Evolutionary conservation across 176 grass and related monocot genomes (phyloP).

Genomic region (Paspalum vaginatum): DNA sequence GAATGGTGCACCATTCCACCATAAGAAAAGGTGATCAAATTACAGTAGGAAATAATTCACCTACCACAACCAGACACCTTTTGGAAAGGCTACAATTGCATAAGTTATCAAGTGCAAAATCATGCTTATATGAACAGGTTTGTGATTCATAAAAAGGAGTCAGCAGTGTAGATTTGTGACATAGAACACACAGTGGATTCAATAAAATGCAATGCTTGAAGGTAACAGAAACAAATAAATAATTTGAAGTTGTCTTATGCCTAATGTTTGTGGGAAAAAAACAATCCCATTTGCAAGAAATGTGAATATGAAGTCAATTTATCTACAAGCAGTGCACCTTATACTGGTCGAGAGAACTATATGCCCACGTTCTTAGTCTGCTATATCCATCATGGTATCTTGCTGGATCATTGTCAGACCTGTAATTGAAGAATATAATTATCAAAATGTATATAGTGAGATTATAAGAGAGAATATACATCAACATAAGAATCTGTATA

Average conservation of each 20-base stretch:
- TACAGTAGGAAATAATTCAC: neutral
- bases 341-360: slow-evolving; percentile 95
- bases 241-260: neutral
- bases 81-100: slow-evolving; percentile 1
- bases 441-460: slow-evolving; percentile 22
- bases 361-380: slow-evolving; percentile 89
- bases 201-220: neutral
- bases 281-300: slow-evolving; percentile 21
- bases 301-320: slow-evolving; percentile 27
- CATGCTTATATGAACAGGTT: slow-evolving; percentile 1
- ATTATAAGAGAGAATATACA: slow-evolving; percentile 12
- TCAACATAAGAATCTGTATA: neutral
- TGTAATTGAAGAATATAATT: slow-evolving; percentile 36
- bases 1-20: neutral
- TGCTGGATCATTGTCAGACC: slow-evolving; percentile 65
- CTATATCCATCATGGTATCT: slow-evolving; percentile 79
- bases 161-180: neutral
- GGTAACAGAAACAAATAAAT: slow-evolving; percentile 1
- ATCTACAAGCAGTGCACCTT: slow-evolving; percentile 61
- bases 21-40: slow-evolving; percentile 5
- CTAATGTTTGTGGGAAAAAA: neutral
- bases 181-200: neutral
- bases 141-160: neutral
- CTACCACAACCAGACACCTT: neutral
- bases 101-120: neutral